Conservation (phyloP, 1,284 basidiomycete genomes). For the Boletellus dicymbophilus region DNA sequence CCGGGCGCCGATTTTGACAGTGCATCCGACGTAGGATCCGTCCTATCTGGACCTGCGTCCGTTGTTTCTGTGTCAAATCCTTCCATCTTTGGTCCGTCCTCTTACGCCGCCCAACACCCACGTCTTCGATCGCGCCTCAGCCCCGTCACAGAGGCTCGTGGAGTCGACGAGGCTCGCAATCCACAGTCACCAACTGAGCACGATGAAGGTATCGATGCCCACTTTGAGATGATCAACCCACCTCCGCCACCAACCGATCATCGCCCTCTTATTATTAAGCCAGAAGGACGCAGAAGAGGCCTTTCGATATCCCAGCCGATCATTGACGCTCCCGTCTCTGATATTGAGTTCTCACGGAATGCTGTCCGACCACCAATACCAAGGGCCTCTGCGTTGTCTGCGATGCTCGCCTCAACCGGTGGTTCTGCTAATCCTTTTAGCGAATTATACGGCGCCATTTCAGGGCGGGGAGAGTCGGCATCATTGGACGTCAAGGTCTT, state of each 20-base stretch:
- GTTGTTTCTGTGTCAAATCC: constrained; percentile 51
- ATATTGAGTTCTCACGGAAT: constrained; percentile 52
- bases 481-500: constrained; percentile 77
- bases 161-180: constrained; percentile 20
- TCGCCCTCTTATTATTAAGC: constrained; percentile 13
- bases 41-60: constrained; percentile 53
- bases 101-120: constrained; percentile 41
- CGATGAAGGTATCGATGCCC: constrained; percentile 37
- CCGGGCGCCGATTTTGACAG: constrained; percentile 51
- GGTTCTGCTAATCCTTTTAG: constrained; percentile 77
- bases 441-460: constrained; percentile 79
- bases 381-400: constrained; percentile 60
- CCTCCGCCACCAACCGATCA: constrained; percentile 18
- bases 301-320: constrained; percentile 26
- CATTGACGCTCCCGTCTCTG: constrained; percentile 26
- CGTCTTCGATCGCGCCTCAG: constrained; percentile 59
- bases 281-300: constrained; percentile 29
- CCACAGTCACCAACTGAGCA: constrained; percentile 17
- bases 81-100: constrained; percentile 48
- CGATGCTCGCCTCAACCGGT: constrained; percentile 63
- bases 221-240: constrained; percentile 50
- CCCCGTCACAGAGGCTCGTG: constrained; percentile 60
- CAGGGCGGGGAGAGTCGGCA: constrained; percentile 67
- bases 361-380: constrained; percentile 44
- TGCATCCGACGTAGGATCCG: constrained; percentile 56